Evolutionary conservation across 345 rosid species (phyloP), one percentile per base, ranked within the genome.

Genomic region (Excoecaria cochinchinensis): DNA sequence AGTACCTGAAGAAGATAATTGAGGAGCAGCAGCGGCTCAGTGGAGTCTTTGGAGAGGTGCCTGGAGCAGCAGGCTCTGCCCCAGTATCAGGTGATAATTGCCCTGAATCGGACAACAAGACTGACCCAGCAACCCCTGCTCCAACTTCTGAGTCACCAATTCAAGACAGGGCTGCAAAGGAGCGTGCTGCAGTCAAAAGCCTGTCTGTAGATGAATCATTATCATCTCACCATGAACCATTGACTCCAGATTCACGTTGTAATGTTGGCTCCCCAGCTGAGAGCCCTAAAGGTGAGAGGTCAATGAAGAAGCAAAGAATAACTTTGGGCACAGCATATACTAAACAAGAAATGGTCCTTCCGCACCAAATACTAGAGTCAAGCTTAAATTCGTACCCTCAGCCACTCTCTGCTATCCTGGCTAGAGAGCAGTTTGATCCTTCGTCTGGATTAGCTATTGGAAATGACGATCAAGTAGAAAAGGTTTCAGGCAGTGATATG

Each of bases 1-100:
- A 93, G 87, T 95, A 93, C 84, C 82, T 95, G 86, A 93, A 95
- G 88, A 95, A 93, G 90, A 95, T 95, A 81, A 95, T 95, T 47
- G 98, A 95, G 86, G 99, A 95, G 90, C 98, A 95, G 79, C 97
- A 94, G 36, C 87, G 90, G 66, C 89, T 95, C 3, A 89, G 90
- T 73, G 97, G 96, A 57, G 89, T 76, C 59, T 89, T 93, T 59
- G 81, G 83, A 42, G 96, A 95, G 71, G 81, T 80, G 19, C 87
- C 89, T 48, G 86, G 76, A 8, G 72, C 83, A 5, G 89, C 76
- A 42, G 76, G 63, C 19, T 80, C 91, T 6, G 84, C 76, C 66
- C 90, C 76, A 67, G 76, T 57, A 51, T 83, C 88, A 75, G 89
- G 81, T 8, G 89, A 85, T 39, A 79, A 81, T 73, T 58, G 76